Base-by-base conservation (phyloP, 768 basidiomycete species). In the Lactarius sanguifluus region DNA sequence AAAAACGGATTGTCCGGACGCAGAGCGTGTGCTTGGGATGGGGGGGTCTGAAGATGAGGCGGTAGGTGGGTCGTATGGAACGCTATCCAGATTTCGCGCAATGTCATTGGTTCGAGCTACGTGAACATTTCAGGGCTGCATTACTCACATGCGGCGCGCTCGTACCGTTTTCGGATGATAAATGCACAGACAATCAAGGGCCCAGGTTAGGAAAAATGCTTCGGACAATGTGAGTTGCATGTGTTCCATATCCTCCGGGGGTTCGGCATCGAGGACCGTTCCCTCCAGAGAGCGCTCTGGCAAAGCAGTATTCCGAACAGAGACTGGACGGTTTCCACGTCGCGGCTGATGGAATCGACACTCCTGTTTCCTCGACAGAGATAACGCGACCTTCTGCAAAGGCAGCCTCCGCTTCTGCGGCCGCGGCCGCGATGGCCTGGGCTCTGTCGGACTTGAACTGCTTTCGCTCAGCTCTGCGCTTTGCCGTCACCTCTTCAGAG, bases 371-470 rank as follows among this genome's bases (percentile, higher is more conserved):
- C 32, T 88, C 81, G 4, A 85, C 80, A 36, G 85, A 82, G n/a
- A 81, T 77, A 28, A 86, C 80, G 13, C 89, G 81, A 28, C 85
- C 86, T 18, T 90, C 89, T 72, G 90, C 86, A 71, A 94, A 95
- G 0, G 89, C 84, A 1, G 79, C 81, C 73, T 94, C 92, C 7
- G 91, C 92, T 72, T 92, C 89, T 45, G 88, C 88, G 0, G 87
- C 89, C 0, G 91, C 90, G 0, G 84, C 84, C 1, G 92, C 92
- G 70, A 97, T 90, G 2, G 95, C 96, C 64, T 82, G 80, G 32
- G 96, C 95, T 72, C 97, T 87, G 73, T 96, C 94, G 45, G 89
- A 81, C 77, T 99, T 99, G 81, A 96, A 96, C 71, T 94, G 91
- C 71, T 88, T 89, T 43, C 97, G 88, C 71, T 96, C 94, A 36